Conservation (phyloP, 257 asterid genomes). For the Nicotiana noctiflora region DNA sequence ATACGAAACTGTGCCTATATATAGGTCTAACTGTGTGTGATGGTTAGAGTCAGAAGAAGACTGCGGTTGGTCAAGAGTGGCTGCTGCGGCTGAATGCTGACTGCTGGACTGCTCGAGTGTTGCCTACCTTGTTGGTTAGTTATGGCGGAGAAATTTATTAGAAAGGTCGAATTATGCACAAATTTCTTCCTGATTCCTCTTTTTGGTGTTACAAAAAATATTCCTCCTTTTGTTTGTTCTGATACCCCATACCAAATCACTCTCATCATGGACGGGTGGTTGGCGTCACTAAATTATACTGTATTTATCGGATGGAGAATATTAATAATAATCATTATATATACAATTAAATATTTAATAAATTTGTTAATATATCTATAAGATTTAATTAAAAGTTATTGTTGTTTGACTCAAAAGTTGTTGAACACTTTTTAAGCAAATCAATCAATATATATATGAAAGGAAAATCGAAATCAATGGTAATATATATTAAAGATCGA, state of each 20-base stretch:
- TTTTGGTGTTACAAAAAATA: neutral
- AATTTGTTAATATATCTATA: no score
- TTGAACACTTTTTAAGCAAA: no score
- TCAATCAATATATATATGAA: no score
- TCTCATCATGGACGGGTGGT: neutral
- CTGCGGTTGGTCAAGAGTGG: neutral
- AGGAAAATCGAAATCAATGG: no score
- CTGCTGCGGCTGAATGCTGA: neutral
- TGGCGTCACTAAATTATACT: no score
- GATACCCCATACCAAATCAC: neutral
- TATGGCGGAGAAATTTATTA: neutral
- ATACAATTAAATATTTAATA: no score
- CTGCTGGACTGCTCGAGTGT: neutral
- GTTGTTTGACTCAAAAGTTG: no score
- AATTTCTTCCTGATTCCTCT: neutral
- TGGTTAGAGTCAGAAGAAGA: neutral
- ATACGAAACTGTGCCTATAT: neutral
- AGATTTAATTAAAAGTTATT: no score
- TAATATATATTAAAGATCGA: no score
- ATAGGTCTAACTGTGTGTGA: neutral
- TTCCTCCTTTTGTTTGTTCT: neutral
- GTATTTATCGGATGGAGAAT: no score
- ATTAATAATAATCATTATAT: no score
- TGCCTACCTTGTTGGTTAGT: neutral
- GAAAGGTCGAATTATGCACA: neutral